phyloP scores from a whole-genome alignment of 2,329 filamentous ascomycete genomes.

The Geoglossum cookeanum region DNA sequence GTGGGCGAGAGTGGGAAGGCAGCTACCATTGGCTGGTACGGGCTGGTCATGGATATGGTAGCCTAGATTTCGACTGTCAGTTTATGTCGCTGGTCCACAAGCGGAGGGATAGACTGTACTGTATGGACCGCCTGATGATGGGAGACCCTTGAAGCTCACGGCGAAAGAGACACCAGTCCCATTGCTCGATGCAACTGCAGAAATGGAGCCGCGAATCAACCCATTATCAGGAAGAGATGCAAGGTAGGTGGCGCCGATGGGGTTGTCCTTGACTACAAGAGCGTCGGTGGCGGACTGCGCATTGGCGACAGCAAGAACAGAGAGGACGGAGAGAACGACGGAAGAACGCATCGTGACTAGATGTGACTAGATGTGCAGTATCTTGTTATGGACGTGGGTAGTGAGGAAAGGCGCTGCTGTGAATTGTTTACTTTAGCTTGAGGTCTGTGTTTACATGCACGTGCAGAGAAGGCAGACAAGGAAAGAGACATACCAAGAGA shows the following conservation, averaged over 20 bases:
- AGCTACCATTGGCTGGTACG: slow-evolving; percentile 49
- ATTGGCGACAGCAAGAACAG: neutral
- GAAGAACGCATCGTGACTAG: slow-evolving; percentile 2
- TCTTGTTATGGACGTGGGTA: neutral
- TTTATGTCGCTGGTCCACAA: no score
- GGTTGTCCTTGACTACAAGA: slow-evolving; percentile 34
- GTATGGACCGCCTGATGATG: slow-evolving; percentile 36
- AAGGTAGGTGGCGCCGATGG: slow-evolving; percentile 31
- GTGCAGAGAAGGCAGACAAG: no score
- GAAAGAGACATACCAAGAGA: no score
- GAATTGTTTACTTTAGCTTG: no score
- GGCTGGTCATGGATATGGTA: slow-evolving; percentile 55
- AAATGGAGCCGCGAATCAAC: slow-evolving; percentile 34
- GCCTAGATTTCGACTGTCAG: slow-evolving; percentile 22
- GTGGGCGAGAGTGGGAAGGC: slow-evolving; percentile 46
- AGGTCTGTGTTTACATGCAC: no score
- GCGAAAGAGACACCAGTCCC: slow-evolving; percentile 37
- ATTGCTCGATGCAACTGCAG: slow-evolving; percentile 25
- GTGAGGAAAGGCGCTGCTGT: neutral
- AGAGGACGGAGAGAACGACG: neutral
- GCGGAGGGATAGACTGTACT: neutral
- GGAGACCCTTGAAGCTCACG: slow-evolving; percentile 38
- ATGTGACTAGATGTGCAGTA: neutral
- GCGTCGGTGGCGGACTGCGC: slow-evolving; percentile 25
- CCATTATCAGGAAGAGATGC: slow-evolving; percentile 39